Evolutionary conservation across 75 land plant genomes (phyloP).

Genomic region (Pinus tabuliformis): DNA sequence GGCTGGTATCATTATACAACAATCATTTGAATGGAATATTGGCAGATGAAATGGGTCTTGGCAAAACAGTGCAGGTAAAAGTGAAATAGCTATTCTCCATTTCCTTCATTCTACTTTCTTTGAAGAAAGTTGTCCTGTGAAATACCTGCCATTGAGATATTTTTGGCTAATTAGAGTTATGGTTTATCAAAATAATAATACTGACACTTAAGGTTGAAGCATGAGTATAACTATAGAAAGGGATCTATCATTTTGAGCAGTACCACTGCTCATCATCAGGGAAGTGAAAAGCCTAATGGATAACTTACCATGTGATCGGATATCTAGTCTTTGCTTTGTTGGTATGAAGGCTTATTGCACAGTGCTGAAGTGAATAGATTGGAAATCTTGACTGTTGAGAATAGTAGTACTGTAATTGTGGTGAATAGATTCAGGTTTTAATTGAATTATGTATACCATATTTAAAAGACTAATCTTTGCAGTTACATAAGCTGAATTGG

Average conservation of each 20-base stretch:
- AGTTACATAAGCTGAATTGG: too few relatives aligned
- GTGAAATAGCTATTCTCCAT: background rate
- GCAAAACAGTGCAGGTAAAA: slow-evolving; percentile 97
- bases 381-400: too few relatives aligned
- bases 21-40: slow-evolving; percentile 97
- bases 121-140: background rate
- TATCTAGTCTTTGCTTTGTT: too few relatives aligned
- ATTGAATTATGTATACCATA: too few relatives aligned
- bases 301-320: too few relatives aligned
- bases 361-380: too few relatives aligned
- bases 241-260: background rate
- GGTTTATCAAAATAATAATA: slow-evolving; percentile 1
- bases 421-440: too few relatives aligned
- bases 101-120: background rate
- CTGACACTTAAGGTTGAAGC: background rate
- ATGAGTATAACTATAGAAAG: background rate
- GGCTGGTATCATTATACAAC: slow-evolving; percentile 97
- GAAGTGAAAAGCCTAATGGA: too few relatives aligned
- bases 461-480: too few relatives aligned
- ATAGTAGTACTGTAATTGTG: too few relatives aligned
- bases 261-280: too few relatives aligned
- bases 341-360: too few relatives aligned
- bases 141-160: background rate
- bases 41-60: slow-evolving; percentile 99
- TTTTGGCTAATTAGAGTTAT: background rate